These are phyloP conservation scores for Isoetes engelmannii DNA, from an alignment of 83 land plant species.

Conservation along the genomic window DNA sequence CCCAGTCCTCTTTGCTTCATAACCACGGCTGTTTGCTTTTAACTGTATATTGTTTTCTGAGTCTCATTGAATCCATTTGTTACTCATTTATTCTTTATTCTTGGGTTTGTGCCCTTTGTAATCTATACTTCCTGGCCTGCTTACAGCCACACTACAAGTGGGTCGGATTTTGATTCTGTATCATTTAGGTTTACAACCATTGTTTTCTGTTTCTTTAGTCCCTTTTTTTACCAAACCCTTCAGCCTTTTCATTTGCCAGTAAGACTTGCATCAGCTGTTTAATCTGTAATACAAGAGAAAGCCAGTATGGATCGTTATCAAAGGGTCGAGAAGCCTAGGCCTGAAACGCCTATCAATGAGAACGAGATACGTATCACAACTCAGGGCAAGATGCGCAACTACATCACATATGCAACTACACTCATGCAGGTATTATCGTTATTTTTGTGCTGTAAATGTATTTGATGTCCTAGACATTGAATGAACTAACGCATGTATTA, in stretches of 20 bases:
- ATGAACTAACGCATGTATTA: too few species aligned
- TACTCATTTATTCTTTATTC: background rate
- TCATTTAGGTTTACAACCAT: background rate
- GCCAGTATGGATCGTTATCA: conserved; percentile 22
- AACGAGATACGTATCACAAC: conserved; percentile 28
- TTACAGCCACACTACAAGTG: too few species aligned
- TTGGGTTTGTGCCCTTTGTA: background rate
- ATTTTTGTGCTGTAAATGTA: background rate
- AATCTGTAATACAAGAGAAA: background rate
- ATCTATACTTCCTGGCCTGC: too few species aligned
- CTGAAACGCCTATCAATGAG: conserved; percentile 24
- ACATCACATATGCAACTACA: conserved; percentile 24
- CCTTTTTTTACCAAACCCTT: background rate
- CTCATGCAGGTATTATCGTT: conserved; percentile 14
- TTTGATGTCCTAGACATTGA: background rate
- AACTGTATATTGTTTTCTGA: background rate
- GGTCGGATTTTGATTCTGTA: background rate
- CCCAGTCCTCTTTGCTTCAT: background rate
- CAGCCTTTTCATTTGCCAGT: too few species aligned
- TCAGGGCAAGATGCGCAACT: conserved; percentile 24
- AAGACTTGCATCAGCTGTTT: background rate
- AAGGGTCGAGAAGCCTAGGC: conserved; percentile 24
- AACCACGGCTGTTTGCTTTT: background rate
- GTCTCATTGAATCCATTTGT: background rate
- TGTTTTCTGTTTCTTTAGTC: background rate